Evolutionary conservation across 371 early-diverging fungal genomes (phyloP).

Genomic region (Mortierella sp.): DNA sequence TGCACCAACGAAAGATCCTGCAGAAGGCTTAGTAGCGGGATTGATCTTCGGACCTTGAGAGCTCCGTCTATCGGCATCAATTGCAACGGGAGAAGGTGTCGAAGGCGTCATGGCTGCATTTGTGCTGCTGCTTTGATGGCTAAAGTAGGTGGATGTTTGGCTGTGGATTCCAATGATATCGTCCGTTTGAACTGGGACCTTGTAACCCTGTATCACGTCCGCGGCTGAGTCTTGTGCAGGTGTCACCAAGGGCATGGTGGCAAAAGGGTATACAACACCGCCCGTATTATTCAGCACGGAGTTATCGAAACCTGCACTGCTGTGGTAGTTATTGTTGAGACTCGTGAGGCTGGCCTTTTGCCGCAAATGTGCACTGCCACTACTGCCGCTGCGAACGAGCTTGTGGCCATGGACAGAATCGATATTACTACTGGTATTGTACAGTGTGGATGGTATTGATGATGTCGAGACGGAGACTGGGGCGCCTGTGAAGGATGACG

Average conservation of each 20-base stretch:
- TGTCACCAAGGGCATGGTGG: too few species aligned
- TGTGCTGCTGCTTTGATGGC: too few species aligned
- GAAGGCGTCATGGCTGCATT: neutral
- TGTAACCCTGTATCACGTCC: too few species aligned
- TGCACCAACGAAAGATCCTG: conserved; percentile 15
- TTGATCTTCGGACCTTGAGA: conserved; percentile 33
- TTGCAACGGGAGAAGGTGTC: neutral
- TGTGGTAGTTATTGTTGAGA: conserved; percentile 15
- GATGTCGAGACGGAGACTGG: too few species aligned
- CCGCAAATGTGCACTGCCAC: conserved; percentile 12
- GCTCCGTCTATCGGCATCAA: conserved; percentile 4
- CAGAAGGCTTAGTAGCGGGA: conserved; percentile 30
- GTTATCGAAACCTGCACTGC: neutral
- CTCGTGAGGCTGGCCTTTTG: conserved; percentile 16
- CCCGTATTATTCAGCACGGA: too few species aligned
- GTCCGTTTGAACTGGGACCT: too few species aligned
- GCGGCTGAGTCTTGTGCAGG: too few species aligned
- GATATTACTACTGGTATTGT: neutral
- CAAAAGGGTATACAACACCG: too few species aligned
- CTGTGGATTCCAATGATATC: too few species aligned
- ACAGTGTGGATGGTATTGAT: too few species aligned
- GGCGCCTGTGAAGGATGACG: conserved; percentile 1
- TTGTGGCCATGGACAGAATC: neutral
- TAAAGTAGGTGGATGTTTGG: too few species aligned
- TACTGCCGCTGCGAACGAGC: conserved; percentile 20